Evolutionary conservation across 306 rosid genomes (phyloP).

Genomic region (Lithocarpus polystachyus): DNA sequence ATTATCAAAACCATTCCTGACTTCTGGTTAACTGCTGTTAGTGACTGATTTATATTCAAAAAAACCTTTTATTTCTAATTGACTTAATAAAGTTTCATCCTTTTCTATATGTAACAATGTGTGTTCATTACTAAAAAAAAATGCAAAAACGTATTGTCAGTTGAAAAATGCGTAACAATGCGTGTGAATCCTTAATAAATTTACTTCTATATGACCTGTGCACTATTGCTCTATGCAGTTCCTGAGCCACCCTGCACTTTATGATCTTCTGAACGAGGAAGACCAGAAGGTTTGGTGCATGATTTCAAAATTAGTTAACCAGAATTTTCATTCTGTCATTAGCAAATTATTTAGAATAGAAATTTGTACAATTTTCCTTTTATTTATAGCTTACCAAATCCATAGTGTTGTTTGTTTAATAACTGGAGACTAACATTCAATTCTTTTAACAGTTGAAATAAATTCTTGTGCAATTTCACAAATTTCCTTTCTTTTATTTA

Average conservation of each 20-base stretch:
- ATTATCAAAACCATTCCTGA: conserved; percentile 75
- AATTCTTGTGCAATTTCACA: conserved; percentile 2
- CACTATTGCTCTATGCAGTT: conserved; percentile 49
- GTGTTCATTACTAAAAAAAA: background rate
- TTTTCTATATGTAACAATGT: background rate
- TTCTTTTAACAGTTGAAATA: conserved; percentile 9
- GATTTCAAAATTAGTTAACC: conserved; percentile 1
- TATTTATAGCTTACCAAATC: background rate
- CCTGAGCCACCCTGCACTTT: conserved; percentile 83
- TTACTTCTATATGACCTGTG: conserved; percentile 14
- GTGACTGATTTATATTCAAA: conserved; percentile 21
- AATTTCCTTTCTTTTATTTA: conserved; percentile 11
- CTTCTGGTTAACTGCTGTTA: conserved; percentile 86
- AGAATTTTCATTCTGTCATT: background rate
- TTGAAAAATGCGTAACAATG: background rate
- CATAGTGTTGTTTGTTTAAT: background rate
- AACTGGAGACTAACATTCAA: background rate
- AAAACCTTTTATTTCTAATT: background rate
- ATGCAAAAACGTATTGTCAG: background rate
- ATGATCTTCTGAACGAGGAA: conserved; percentile 56
- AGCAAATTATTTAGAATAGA: background rate
- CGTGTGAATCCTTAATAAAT: background rate
- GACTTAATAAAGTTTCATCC: background rate
- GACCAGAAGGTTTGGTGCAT: conserved; percentile 55
- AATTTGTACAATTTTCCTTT: background rate